Conservation (phyloP, 495 filamentous ascomycete genomes). For the Achaetomiella virescens region DNA sequence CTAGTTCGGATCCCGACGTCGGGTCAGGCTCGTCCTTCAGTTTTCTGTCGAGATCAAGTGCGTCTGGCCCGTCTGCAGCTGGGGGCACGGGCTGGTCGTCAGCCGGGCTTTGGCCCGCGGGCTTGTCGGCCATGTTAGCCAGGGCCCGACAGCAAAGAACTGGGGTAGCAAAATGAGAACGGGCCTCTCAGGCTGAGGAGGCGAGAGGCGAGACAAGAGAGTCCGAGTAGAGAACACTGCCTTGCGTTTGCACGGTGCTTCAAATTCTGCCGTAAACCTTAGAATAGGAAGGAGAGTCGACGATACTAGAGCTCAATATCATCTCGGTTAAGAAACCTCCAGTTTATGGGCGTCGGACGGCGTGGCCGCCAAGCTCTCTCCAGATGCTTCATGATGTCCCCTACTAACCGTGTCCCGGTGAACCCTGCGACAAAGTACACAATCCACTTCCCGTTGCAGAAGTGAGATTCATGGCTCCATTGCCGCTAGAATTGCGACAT, state of each 20-base stretch:
- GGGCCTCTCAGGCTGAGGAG: no score
- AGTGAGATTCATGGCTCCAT: slow-evolving; percentile 14
- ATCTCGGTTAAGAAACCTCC: no score
- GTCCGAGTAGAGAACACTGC: no score
- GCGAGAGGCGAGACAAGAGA: neutral
- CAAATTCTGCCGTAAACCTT: no score
- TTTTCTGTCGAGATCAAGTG: slow-evolving; percentile 4
- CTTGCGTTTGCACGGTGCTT: no score
- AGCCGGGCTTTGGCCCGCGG: neutral
- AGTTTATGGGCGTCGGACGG: no score
- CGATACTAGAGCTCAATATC: no score
- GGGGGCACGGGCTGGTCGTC: neutral
- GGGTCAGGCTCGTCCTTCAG: slow-evolving; percentile 7
- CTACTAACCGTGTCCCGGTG: neutral
- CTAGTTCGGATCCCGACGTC: slow-evolving; percentile 18
- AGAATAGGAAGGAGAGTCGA: no score
- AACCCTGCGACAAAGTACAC: neutral
- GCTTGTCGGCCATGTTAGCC: neutral
- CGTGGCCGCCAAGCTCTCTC: no score
- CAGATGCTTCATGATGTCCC: no score
- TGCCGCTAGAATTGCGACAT: slow-evolving; percentile 20
- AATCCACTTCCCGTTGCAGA: neutral
- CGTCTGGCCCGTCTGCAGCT: neutral
- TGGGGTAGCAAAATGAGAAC: no score
- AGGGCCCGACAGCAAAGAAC: neutral